phyloP scores from a whole-genome alignment of 2,329 filamentous ascomycete species.

The Fusarium gaditjirri region DNA sequence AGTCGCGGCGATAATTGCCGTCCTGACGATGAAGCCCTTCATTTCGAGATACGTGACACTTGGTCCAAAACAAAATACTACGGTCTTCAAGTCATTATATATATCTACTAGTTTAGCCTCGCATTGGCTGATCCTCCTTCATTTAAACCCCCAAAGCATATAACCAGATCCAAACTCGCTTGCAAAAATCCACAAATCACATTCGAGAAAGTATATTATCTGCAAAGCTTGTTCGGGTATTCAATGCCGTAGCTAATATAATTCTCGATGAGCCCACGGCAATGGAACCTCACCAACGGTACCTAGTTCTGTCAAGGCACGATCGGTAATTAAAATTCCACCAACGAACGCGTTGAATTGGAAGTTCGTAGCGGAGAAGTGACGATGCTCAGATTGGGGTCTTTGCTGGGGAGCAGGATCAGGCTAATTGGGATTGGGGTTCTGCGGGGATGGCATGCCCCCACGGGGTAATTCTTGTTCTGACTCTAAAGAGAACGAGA shows the following conservation, averaged over 20 bases:
- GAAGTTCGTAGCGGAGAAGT: neutral
- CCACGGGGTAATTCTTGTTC: neutral
- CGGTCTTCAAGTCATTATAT: neutral
- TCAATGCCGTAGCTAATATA: conserved; percentile 7
- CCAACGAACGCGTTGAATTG: conserved; percentile 1
- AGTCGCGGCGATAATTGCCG: neutral
- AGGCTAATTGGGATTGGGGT: conserved; percentile 19
- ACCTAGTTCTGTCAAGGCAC: neutral
- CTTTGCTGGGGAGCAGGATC: neutral
- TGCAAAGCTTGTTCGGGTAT: neutral
- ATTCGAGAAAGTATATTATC: neutral
- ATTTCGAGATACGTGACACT: neutral
- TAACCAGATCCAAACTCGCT: accelerated
- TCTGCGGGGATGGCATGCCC: conserved; percentile 12
- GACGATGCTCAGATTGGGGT: conserved; percentile 2
- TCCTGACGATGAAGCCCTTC: conserved; percentile 7
- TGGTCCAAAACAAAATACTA: neutral
- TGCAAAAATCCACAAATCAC: conserved; percentile 20
- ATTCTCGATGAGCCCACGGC: neutral
- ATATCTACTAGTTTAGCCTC: neutral
- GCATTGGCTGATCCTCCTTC: neutral
- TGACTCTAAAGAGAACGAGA: neutral
- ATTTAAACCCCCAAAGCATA: neutral
- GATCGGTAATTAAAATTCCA: conserved; percentile 10
- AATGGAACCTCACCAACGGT: neutral